phyloP scores from a whole-genome alignment of 768 basidiomycete species.

The Mycena rosella region DNA sequence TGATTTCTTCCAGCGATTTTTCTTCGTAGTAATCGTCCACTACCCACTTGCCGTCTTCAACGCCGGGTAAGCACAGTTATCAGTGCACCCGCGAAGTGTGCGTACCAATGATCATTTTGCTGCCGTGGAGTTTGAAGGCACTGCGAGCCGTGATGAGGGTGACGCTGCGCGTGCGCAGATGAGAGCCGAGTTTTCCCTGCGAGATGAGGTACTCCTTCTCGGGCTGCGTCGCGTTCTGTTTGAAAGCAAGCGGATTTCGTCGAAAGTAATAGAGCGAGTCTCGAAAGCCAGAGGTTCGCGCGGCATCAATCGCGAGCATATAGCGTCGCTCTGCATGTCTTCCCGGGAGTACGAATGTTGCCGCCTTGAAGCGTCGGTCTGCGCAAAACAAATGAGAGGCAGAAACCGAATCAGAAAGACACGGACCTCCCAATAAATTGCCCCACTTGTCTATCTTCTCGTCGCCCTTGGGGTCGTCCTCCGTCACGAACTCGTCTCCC shows the following conservation, averaged over 20 bases:
- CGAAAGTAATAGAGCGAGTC: slow-evolving; percentile 99
- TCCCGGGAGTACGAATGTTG: slow-evolving; percentile 88
- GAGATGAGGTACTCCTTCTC: slow-evolving; percentile 96
- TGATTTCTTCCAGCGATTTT: slow-evolving; percentile 80
- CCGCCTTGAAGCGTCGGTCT: slow-evolving; percentile 92
- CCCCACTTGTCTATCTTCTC: slow-evolving; percentile 92
- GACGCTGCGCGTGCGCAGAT: slow-evolving; percentile 91
- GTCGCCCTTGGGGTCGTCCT: slow-evolving; percentile 88
- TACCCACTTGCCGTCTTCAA: slow-evolving; percentile 89
- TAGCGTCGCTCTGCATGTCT: slow-evolving; percentile 89
- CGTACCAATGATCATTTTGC: slow-evolving; percentile 89
- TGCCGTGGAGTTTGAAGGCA: slow-evolving; percentile 94
- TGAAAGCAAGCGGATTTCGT: slow-evolving; percentile 89
- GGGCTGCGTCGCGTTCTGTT: slow-evolving; percentile 87
- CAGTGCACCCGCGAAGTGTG: slow-evolving; percentile 12
- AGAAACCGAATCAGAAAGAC: slow-evolving; percentile 3
- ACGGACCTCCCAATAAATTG: slow-evolving; percentile 85
- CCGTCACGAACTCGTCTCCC: slow-evolving; percentile 90
- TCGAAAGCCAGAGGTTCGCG: slow-evolving; percentile 94
- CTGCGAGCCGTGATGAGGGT: slow-evolving; percentile 94
- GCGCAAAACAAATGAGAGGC: slow-evolving; percentile 18
- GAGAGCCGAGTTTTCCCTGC: slow-evolving; percentile 88
- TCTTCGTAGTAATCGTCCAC: slow-evolving; percentile 97
- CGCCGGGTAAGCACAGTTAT: background rate
- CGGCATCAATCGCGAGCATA: slow-evolving; percentile 98